Evolutionary conservation across 441 rosid species (phyloP).

Genomic region (Metrosideros polymorpha): DNA sequence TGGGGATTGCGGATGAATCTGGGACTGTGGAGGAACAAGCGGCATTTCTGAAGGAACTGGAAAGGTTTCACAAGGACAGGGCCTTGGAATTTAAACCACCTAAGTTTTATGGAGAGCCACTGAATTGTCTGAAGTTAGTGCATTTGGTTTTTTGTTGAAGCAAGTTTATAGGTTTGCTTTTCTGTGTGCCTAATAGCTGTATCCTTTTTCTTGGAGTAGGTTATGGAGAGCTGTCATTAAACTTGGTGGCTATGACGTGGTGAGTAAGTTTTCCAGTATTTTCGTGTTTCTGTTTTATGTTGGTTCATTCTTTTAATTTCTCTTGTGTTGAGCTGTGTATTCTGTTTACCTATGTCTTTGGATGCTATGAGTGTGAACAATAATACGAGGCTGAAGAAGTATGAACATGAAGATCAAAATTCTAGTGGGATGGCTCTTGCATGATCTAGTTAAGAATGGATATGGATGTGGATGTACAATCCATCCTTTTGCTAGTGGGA

Average conservation of each 20-base stretch:
- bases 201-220: constrained; percentile 30
- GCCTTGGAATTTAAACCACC: constrained; percentile 72
- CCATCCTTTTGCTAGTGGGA: neutral
- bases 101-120: constrained; percentile 82
- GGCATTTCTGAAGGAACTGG: constrained; percentile 81
- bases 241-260: constrained; percentile 92
- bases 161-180: neutral
- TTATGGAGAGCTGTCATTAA: constrained; percentile 78
- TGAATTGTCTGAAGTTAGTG: constrained; percentile 79
- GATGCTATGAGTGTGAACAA: neutral
- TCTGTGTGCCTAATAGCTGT: constrained; percentile 16
- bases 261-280: constrained; percentile 16
- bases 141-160: neutral
- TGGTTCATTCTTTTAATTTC: neutral
- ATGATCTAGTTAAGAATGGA: neutral
- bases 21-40: constrained; percentile 66
- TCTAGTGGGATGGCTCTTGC: neutral
- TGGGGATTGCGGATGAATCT: constrained; percentile 43
- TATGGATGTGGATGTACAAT: neutral
- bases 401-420: neutral
- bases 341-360: neutral
- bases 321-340: neutral
- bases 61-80: constrained; percentile 49
- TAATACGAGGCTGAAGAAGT: neutral
- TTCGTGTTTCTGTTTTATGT: neutral